Percentiles rank a stretch among this genome's conserved stretches.
Evolutionary conservation across 2,329 filamentous ascomycete genomes (phyloP).

Genomic region (Microsporum canis): DNA sequence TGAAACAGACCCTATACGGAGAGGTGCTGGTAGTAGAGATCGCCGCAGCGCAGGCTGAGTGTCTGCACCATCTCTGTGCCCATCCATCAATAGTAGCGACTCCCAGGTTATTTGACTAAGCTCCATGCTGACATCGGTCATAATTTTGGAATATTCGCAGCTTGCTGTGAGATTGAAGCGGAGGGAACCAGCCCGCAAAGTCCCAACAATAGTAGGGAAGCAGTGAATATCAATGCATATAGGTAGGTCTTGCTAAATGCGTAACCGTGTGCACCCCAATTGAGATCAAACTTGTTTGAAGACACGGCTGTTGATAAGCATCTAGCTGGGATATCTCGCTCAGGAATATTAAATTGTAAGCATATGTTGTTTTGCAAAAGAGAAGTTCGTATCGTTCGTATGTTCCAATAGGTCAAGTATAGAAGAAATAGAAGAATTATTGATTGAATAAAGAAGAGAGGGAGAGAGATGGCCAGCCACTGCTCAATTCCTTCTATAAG

Average conservation of each 20-base stretch:
- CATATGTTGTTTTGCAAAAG: neutral
- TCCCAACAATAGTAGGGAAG: neutral
- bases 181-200: neutral
- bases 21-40: constrained; percentile 8
- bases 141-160: neutral
- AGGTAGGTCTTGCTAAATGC: neutral
- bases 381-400: neutral
- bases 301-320: neutral
- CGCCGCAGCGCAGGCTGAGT: neutral
- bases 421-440: neutral
- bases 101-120: neutral
- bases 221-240: neutral
- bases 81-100: neutral
- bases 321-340: neutral
- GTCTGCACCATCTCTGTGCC: neutral
- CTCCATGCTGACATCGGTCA: neutral
- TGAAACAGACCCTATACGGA: constrained; percentile 4
- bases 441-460: neutral
- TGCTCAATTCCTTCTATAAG: neutral
- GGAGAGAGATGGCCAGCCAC: neutral
- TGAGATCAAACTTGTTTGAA: neutral
- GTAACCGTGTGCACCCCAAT: neutral
- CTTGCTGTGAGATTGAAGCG: neutral
- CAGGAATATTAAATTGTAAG: neutral
- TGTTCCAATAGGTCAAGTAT: neutral